Base-by-base conservation (phyloP, 116 monocot genomes). In the Iris pallida region DNA sequence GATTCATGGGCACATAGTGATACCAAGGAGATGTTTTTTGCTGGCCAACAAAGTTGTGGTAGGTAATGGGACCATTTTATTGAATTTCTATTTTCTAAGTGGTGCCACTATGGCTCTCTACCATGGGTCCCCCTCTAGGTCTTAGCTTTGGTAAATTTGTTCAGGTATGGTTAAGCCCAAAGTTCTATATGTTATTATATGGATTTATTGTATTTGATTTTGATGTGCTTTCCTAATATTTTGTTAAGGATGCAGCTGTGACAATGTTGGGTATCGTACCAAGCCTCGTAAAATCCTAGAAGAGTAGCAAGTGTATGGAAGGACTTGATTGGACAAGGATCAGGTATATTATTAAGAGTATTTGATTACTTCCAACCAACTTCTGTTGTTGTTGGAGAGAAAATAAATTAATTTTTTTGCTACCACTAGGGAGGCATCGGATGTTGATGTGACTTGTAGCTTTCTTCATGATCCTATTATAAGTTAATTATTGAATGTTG, bases 21-120 rank as follows among this genome's bases (percentile, higher is more conserved):
- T 79, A 18, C 74, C 45, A 80, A 73, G 80, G 79, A 74, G 94
- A 94, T 81, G 65, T 79, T 60, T 71, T 10, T 66, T 94, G 94
- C 57, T 94, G 94, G 94, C 90, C 90, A 17, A 94, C 94, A 59
- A 90, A 87, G 80, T 75, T 94, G 68, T 87, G 94, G 14, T 94
- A 90, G 94, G 85, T 90, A 17, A 82, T 90, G 90, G 94, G 90
- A 43, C 85, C 93, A 84, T 84, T 70, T 9, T 87, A 7, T 16
- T 93, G 20, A 87, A 80, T 68, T 85, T 87, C 20, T 87, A 84
- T 57, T 90, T 93, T 71, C n/a, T 93, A 54, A 78, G 45, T 66
- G 90, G 93, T 64, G 87, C 74, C 9, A 80, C 87, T 64, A 58
- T 93, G 49, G 93, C 93, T 47, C 76, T 93, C 12, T 93, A 87